Evolutionary conservation across 2,329 filamentous ascomycete genomes (phyloP).

Genomic region (Colletotrichum sublineola): DNA sequence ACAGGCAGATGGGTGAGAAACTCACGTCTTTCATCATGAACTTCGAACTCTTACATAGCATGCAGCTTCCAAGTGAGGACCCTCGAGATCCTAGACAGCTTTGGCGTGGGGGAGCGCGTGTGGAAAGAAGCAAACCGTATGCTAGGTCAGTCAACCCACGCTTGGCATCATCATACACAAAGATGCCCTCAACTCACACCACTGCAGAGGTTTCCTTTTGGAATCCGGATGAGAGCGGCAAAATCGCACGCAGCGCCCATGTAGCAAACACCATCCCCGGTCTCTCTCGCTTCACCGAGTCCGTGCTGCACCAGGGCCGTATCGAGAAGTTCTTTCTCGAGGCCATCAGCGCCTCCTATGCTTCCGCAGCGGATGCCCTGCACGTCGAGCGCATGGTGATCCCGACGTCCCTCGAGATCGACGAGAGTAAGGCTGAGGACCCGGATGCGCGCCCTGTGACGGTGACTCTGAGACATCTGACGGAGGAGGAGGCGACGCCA

Average conservation of each 20-base stretch:
- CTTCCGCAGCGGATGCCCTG: constrained; percentile 53
- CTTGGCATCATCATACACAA: neutral
- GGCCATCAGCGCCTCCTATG: constrained; percentile 66
- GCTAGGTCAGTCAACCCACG: constrained; percentile 62
- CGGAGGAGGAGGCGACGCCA: constrained; percentile 69
- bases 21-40: constrained; percentile 50
- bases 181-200: neutral
- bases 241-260: constrained; percentile 68
- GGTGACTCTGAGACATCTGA: constrained; percentile 69
- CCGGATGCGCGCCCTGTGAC: constrained; percentile 70
- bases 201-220: constrained; percentile 54
- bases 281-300: constrained; percentile 73
- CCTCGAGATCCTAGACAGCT: constrained; percentile 79
- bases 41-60: neutral
- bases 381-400: constrained; percentile 71
- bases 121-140: constrained; percentile 78
- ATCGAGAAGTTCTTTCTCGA: constrained; percentile 78
- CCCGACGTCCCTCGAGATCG: constrained; percentile 67
- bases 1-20: constrained; percentile 65
- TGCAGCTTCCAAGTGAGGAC: constrained; percentile 37
- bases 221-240: constrained; percentile 72
- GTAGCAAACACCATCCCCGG: constrained; percentile 74
- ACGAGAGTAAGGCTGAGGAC: constrained; percentile 63
- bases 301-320: constrained; percentile 78
- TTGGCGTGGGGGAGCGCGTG: constrained; percentile 73